Base-by-base conservation (phyloP, 352 stramenopile species). In the Phytophthora brassicae region DNA sequence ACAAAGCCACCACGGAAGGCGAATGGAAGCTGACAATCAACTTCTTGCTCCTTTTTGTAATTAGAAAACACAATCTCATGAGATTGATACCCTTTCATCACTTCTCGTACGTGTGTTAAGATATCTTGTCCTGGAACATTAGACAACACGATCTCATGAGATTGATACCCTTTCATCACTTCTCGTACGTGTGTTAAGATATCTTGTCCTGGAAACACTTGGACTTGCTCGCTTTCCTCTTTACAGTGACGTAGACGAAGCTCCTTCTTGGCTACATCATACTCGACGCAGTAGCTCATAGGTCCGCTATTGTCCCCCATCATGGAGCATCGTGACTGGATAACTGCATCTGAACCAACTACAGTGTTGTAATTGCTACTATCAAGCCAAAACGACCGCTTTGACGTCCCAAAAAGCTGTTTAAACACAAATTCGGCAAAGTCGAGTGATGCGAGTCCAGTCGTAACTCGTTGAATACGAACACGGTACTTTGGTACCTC, bases 1-100 rank as follows among this genome's bases (percentile, higher is more conserved):
- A 97, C 88, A 62, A 91, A 95, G 19, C 89, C 89, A 26, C 87
- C 80, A 8, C 78, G 74, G 36, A 96, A 94, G 26, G 70, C 68
- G 64, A 96, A 96, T n/a, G 86, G 84, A 6, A 88, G 39, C 13
- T 67, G 44, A 16, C 17, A 22, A 59, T 14, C 7, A 19, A 0
- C 56, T 19, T n/a, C n/a, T n/a, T n/a, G n/a, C n/a, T n/a, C n/a
- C n/a, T n/a, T n/a, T n/a, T n/a, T n/a, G n/a, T n/a, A n/a, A 46
- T 52, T 28, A 22, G 72, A 26, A 12, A 54, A 41, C 13, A 73
- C 44, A 1, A 83, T 64, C n/a, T 71, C 23, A 50, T 88, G 75
- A 2, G 58, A 55, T 31, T 66, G 46, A 49, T 85, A 70, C 7
- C 33, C 12, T 45, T 66, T 42, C 60, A 84, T 75, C 36, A 74